phyloP scores from a whole-genome alignment of 2,329 filamentous ascomycete species.

The Pseudohalonectria lignicola region DNA sequence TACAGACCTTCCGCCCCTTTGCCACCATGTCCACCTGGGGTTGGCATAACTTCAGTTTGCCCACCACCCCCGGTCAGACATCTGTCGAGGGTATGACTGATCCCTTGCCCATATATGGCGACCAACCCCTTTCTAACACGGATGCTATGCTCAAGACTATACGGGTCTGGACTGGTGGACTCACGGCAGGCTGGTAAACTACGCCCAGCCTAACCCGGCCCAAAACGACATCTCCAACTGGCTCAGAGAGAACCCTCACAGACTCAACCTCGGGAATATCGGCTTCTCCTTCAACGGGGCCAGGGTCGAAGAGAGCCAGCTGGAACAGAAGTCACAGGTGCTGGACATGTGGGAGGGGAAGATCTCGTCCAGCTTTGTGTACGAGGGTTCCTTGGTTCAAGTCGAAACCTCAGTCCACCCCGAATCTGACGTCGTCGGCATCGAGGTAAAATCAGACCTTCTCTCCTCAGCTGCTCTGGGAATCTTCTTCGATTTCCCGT shows the following conservation, averaged over 20 bases:
- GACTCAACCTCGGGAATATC: slow-evolving; percentile 35
- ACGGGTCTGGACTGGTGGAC: slow-evolving; percentile 30
- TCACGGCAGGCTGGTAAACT: slow-evolving; percentile 27
- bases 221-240: slow-evolving; percentile 28
- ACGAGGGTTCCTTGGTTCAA: slow-evolving; percentile 23
- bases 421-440: slow-evolving; percentile 31
- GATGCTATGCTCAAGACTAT: too few species aligned
- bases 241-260: slow-evolving; percentile 37
- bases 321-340: slow-evolving; percentile 26
- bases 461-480: slow-evolving; percentile 25
- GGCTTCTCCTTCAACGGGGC: slow-evolving; percentile 30
- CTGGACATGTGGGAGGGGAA: slow-evolving; percentile 37
- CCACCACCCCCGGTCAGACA: slow-evolving; percentile 24
- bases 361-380: slow-evolving; percentile 30
- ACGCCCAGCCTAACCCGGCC: slow-evolving; percentile 27
- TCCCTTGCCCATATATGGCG: too few species aligned
- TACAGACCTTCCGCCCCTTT: slow-evolving; percentile 34
- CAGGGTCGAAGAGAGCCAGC: slow-evolving; percentile 26
- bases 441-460: slow-evolving; percentile 28
- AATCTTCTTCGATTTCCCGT: slow-evolving; percentile 41
- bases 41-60: slow-evolving; percentile 37
- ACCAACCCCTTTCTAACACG: too few species aligned
- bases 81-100: slow-evolving; percentile 16
- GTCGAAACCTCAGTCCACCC: slow-evolving; percentile 34
- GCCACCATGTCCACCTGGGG: slow-evolving; percentile 36